Evolutionary conservation across 1,284 basidiomycete genomes (phyloP).

Genomic region (Cutaneotrichosporon cavernicola): DNA sequence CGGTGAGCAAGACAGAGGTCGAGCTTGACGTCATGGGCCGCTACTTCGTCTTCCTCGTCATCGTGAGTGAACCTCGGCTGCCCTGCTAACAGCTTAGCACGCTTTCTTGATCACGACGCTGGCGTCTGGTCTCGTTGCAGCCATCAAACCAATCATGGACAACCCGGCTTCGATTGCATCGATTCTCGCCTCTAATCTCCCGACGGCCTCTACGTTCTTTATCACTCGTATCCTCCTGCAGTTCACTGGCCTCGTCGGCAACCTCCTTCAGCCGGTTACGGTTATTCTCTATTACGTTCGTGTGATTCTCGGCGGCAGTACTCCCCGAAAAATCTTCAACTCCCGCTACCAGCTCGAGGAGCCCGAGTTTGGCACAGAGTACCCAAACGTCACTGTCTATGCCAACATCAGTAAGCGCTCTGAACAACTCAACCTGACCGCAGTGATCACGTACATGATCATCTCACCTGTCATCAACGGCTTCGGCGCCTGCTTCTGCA

Average conservation of each 20-base stretch:
- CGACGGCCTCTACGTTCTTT: constrained; percentile 74
- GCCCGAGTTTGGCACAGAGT: constrained; percentile 74
- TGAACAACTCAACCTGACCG: constrained; percentile 25
- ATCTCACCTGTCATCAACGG: constrained; percentile 95
- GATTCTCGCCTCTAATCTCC: constrained; percentile 63
- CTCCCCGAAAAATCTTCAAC: constrained; percentile 55
- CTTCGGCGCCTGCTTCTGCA: constrained; percentile 77
- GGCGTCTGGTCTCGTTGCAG: constrained; percentile 63
- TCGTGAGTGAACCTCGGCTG: constrained; percentile 54
- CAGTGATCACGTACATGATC: constrained; percentile 74
- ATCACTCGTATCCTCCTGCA: constrained; percentile 65
- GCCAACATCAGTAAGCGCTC: constrained; percentile 67
- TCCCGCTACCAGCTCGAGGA: constrained; percentile 49
- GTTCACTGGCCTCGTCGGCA: constrained; percentile 51
- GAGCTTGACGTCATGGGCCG: constrained; percentile 72
- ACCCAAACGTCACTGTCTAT: constrained; percentile 67
- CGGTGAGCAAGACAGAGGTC: constrained; percentile 68
- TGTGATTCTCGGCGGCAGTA: constrained; percentile 57
- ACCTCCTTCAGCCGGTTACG: constrained; percentile 63
- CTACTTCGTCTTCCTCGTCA: constrained; percentile 71
- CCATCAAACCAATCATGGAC: constrained; percentile 24
- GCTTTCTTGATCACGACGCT: constrained; percentile 70
- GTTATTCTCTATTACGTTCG: constrained; percentile 68
- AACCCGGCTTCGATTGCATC: constrained; percentile 60
- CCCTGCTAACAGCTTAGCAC: constrained; percentile 41